These are phyloP conservation scores for Setomelanomma holmii DNA, from an alignment of 2,329 filamentous ascomycete species.

Conservation along the genomic window DNA sequence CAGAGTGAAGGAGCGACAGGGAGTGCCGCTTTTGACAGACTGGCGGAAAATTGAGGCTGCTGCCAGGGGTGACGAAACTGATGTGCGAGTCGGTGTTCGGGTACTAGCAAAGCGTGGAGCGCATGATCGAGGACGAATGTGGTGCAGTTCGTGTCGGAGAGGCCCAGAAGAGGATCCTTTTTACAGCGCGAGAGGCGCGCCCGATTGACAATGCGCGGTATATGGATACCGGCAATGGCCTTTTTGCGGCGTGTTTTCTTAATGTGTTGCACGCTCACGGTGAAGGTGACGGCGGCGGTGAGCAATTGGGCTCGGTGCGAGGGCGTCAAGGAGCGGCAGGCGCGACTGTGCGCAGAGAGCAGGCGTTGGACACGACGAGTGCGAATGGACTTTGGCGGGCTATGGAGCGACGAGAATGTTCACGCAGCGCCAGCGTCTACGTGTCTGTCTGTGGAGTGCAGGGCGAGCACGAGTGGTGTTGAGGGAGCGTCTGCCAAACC, in stretches of 20 bases:
- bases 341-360: slow-evolving; percentile 24
- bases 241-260: slow-evolving; percentile 9
- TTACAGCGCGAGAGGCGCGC: slow-evolving; percentile 26
- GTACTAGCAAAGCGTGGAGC: slow-evolving; percentile 29
- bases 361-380: slow-evolving; percentile 17
- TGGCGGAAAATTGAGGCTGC: slow-evolving; percentile 20
- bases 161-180: slow-evolving; percentile 34
- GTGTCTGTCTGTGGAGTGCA: slow-evolving; percentile 21
- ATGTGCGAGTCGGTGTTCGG: slow-evolving; percentile 17
- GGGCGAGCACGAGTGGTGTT: slow-evolving; percentile 35
- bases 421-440: slow-evolving; percentile 37
- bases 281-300: slow-evolving; percentile 22
- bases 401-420: slow-evolving; percentile 30
- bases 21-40: slow-evolving; percentile 28
- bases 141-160: slow-evolving; percentile 42
- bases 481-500: slow-evolving; percentile 14
- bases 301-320: slow-evolving; percentile 8
- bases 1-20: slow-evolving; percentile 37
- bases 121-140: slow-evolving; percentile 38
- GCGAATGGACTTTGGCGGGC: slow-evolving; percentile 17
- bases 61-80: slow-evolving; percentile 17
- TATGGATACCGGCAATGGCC: slow-evolving; percentile 17
- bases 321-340: slow-evolving; percentile 31
- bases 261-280: slow-evolving; percentile 13
- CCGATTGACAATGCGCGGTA: slow-evolving; percentile 22